Evolutionary conservation across 345 rosid species (phyloP).

Genomic region (Murraya koenigii): DNA sequence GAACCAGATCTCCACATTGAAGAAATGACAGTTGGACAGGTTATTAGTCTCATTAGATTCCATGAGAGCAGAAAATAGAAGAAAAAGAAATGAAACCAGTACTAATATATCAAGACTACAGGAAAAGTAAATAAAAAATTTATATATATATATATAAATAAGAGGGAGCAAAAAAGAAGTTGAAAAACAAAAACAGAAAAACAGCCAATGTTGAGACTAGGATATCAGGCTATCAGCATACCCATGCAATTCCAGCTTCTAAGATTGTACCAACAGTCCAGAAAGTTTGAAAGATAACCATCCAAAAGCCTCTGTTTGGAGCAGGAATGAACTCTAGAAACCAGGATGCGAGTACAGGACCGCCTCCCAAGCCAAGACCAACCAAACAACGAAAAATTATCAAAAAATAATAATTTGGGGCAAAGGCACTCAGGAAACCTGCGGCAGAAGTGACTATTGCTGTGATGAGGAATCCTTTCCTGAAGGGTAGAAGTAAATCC

Average conservation of each 20-base stretch:
- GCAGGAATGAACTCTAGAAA: slow-evolving; percentile 91
- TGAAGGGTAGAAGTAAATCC: slow-evolving; percentile 30
- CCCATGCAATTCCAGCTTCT: slow-evolving; percentile 93
- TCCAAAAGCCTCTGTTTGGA: slow-evolving; percentile 87
- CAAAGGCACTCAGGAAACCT: slow-evolving; percentile 76
- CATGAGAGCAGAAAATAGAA: background rate
- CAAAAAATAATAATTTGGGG: slow-evolving; percentile 62
- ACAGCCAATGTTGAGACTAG: background rate
- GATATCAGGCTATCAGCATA: slow-evolving; percentile 25
- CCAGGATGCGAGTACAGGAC: slow-evolving; percentile 88
- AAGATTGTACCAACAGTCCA: slow-evolving; percentile 85
- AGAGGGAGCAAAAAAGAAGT: background rate
- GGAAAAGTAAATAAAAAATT: background rate
- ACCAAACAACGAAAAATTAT: slow-evolving; percentile 67
- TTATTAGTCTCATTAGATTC: background rate
- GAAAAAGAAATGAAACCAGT: background rate
- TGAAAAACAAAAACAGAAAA: background rate
- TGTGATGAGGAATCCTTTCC: slow-evolving; percentile 86
- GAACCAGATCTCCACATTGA: background rate
- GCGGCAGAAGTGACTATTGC: slow-evolving; percentile 71
- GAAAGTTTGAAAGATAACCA: slow-evolving; percentile 80
- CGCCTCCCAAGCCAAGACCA: slow-evolving; percentile 95
- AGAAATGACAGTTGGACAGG: background rate
- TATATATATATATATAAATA: no score
- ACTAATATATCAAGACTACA: background rate